Conservation (phyloP, 2,329 filamentous ascomycete genomes). For the Conoideocrella luteorostrata region DNA sequence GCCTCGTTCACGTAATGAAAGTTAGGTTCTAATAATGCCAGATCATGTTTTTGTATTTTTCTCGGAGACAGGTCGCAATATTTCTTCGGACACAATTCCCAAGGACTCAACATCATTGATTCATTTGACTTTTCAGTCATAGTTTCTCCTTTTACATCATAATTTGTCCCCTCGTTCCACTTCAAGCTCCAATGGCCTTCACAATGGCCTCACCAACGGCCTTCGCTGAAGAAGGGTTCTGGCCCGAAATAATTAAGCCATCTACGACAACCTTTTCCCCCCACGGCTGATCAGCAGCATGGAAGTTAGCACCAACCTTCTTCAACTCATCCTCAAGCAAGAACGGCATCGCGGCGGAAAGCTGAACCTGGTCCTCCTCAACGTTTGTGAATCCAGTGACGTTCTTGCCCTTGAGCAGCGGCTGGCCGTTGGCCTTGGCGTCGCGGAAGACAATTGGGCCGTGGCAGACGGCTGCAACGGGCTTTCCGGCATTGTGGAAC, state of each 20-base stretch:
- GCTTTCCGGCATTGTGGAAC: constrained; percentile 55
- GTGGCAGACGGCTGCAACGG: constrained; percentile 63
- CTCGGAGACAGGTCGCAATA: no score
- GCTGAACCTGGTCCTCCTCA: constrained; percentile 40
- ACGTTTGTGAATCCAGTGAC: constrained; percentile 60
- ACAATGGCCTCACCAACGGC: constrained; percentile 45
- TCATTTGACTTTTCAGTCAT: no score
- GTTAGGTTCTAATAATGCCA: no score
- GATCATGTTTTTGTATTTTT: no score
- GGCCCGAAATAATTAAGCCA: constrained; percentile 49
- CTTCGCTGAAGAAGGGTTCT: constrained; percentile 49
- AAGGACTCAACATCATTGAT: no score
- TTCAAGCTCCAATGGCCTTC: constrained; percentile 32
- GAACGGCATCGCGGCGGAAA: constrained; percentile 50
- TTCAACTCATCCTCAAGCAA: constrained; percentile 50
- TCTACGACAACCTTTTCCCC: constrained; percentile 43
- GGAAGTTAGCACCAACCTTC: constrained; percentile 46
- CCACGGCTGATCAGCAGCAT: constrained; percentile 47
- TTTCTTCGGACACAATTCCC: no score
- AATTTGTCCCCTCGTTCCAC: not conserved
- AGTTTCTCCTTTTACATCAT: no score
- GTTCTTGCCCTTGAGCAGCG: constrained; percentile 47
- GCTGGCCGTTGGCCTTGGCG: constrained; percentile 46
- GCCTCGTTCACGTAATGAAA: no score
- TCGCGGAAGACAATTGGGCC: constrained; percentile 57